phyloP scores from a whole-genome alignment of 2,329 filamentous ascomycete genomes.

The Curvularia verruculosa region DNA sequence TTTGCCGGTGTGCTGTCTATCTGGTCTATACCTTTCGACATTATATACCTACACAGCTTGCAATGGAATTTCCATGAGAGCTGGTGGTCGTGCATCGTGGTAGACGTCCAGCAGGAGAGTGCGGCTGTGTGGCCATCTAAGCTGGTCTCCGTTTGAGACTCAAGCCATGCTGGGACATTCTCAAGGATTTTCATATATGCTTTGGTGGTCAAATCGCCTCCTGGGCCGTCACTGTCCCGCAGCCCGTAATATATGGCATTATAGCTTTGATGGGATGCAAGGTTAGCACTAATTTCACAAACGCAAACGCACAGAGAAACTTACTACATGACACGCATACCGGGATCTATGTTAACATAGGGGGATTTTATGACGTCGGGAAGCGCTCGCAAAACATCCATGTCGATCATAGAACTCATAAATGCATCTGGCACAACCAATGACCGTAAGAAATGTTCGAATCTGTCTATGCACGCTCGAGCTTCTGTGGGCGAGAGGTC shows the following conservation, averaged over 20 bases:
- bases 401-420: slow-evolving; percentile 16
- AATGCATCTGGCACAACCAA: slow-evolving; percentile 33
- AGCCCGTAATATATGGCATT: slow-evolving; percentile 37
- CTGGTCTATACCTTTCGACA: slow-evolving; percentile 25
- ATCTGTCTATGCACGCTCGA: slow-evolving; percentile 30
- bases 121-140: slow-evolving; percentile 33
- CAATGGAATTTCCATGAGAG: slow-evolving; percentile 40
- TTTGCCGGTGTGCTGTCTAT: slow-evolving; percentile 28
- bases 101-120: slow-evolving; percentile 32
- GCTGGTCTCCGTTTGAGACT: slow-evolving; percentile 14
- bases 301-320: background rate
- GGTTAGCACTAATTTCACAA: background rate
- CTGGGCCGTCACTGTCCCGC: slow-evolving; percentile 22
- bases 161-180: slow-evolving; percentile 37
- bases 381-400: slow-evolving; percentile 27
- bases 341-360: slow-evolving; percentile 34
- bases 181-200: slow-evolving; percentile 39
- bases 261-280: slow-evolving; percentile 12
- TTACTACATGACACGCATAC: slow-evolving; percentile 32
- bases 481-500: slow-evolving; percentile 26
- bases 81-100: slow-evolving; percentile 38
- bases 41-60: slow-evolving; percentile 35
- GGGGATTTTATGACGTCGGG: slow-evolving; percentile 36
- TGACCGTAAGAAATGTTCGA: slow-evolving; percentile 19
- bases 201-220: slow-evolving; percentile 18